Evolutionary conservation across 176 grass and related monocot species (phyloP), one percentile per base, ranked within the genome.

Genomic region (Oryza nivara): DNA sequence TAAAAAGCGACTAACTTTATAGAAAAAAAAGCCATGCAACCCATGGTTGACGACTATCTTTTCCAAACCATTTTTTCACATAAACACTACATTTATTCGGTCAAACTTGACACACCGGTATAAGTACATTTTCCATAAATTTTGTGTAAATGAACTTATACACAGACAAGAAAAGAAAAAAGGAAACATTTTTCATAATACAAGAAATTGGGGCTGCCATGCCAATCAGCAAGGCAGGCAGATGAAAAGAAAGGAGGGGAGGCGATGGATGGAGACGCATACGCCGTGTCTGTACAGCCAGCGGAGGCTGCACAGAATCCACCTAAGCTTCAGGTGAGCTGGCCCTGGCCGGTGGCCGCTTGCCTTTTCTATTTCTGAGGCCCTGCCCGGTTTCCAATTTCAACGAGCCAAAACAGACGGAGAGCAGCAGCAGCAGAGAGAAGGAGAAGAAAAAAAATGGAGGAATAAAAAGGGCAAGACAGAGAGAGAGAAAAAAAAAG

Each of bases 371-470:
- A 90, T 68, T 82, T 86, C 35, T 82, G 88, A 82, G 84, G 46
- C 74, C 74, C 73, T 86, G 88, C 67, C 72, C 78, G 32, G 78
- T 82, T 89, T 82, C 78, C 83, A 77, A 77, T 82, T 89, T 68
- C 54, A 83, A 86, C 78, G 73, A 86, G 78, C 88, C 73, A 82
- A 89, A 84, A 84, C 90, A 92, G 83, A 83, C 63, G 26, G 79
- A 67, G 47, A 11, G 44, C 36, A 38, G 36, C 36, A 38, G 36
- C 36, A 8, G 10, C 20, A 34, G 58, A 51, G 40, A 1, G 40
- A 7, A 41, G 40, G 8, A 38, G 36, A 38, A 5, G 36, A 38
- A 5, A 19, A 75, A 46, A 72, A 48, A 75, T 12, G 20, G 30
- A 45, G 69, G 7, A 88, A 92, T 84, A 85, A 79, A 88, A 83